phyloP scores from a whole-genome alignment of 768 basidiomycete genomes.

The Kwoniella dejecticola region DNA sequence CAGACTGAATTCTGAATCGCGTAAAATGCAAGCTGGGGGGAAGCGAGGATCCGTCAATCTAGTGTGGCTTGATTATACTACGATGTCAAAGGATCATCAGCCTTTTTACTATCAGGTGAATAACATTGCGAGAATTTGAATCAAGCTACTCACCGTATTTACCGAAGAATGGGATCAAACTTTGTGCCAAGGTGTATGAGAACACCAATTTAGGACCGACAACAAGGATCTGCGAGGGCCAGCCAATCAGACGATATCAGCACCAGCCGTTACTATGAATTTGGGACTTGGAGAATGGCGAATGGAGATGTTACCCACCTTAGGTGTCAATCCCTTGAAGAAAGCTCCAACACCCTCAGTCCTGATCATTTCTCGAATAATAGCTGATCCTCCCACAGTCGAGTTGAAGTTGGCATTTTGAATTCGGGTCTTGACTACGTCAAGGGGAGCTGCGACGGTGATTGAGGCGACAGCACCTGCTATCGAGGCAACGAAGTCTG shows the following conservation, averaged over 20 bases:
- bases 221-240: conserved; percentile 72
- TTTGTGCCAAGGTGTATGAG: conserved; percentile 95
- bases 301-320: conserved; percentile 62
- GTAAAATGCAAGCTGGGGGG: too few species aligned
- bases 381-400: conserved; percentile 65
- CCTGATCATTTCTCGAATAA: conserved; percentile 80
- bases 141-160: conserved; percentile 66
- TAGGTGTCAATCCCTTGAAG: conserved; percentile 97
- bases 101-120: too few species aligned
- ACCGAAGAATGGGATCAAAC: conserved; percentile 86
- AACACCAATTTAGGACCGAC: conserved; percentile 98
- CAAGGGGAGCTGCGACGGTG: conserved; percentile 91
- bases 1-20: too few species aligned
- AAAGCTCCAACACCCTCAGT: conserved; percentile 81
- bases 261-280: background rate
- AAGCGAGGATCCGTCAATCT: too few species aligned
- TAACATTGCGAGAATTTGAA: too few species aligned
- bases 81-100: too few species aligned
- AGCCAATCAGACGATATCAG: background rate
- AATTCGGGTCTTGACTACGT: conserved; percentile 91
- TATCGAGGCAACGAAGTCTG: conserved; percentile 87
- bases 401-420: conserved; percentile 92
- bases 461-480: conserved; percentile 94
- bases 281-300: too few species aligned
- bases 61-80: too few species aligned